Percentiles rank a stretch among this genome's conserved stretches.
Conservation (phyloP, 208 protist genomes). For the Porcisia deanei region DNA sequence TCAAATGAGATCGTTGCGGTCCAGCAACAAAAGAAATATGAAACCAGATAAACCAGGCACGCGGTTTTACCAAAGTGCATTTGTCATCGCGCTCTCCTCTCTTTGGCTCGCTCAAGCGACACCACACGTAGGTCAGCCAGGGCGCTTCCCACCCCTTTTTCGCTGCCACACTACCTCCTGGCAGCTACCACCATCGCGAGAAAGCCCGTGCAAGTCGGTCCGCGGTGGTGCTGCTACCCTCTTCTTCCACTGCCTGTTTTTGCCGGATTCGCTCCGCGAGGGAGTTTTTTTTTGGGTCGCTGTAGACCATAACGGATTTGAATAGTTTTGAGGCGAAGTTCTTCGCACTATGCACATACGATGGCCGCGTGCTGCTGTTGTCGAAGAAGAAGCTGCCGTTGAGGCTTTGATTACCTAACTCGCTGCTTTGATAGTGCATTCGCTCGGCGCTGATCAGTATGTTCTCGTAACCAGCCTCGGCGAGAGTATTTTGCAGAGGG, state of each 20-base stretch:
- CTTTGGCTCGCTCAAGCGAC: neutral
- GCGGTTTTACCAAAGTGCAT: no score
- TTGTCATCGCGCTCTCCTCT: neutral
- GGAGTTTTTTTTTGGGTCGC: conserved; percentile 46
- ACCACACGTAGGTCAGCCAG: neutral
- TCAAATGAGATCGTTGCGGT: no score
- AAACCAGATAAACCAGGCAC: no score
- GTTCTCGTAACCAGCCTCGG: conserved; percentile 56
- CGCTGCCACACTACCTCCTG: no score
- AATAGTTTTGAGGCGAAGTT: conserved; percentile 67
- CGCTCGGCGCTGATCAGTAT: conserved; percentile 40
- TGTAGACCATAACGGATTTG: conserved; percentile 64
- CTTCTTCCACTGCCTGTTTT: conserved; percentile 42
- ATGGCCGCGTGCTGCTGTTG: conserved; percentile 37
- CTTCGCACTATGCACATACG: conserved; percentile 59
- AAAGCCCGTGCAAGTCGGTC: conserved; percentile 56
- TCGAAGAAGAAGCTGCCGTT: conserved; percentile 68
- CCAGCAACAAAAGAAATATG: no score
- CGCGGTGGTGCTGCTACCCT: conserved; percentile 30
- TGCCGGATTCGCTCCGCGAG: conserved; percentile 62
- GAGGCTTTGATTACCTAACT: conserved; percentile 23
- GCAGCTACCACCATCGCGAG: conserved; percentile 68
- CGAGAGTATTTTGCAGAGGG: conserved; percentile 48
- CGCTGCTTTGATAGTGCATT: conserved; percentile 26
- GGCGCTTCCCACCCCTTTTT: neutral